A percentile compares a stretch with the other conserved stretches of the same genome.
phyloP scores from a whole-genome alignment of 371 early-diverging fungal genomes.

The Haplosporangium sp. region DNA sequence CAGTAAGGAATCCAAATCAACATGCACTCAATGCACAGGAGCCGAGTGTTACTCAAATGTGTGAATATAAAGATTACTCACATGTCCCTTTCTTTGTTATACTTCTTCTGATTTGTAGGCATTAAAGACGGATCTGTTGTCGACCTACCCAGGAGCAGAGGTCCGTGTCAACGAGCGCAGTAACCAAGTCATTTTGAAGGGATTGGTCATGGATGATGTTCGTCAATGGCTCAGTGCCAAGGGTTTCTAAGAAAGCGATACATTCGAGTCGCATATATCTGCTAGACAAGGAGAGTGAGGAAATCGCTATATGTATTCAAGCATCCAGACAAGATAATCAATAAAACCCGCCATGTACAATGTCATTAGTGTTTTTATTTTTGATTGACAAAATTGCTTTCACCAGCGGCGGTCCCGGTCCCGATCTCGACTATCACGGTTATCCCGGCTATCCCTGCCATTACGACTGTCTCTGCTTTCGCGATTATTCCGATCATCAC shows the following conservation, averaged over 20 bases:
- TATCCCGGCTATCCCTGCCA: conserved; percentile 30
- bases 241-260: conserved; percentile 28
- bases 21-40: not conserved
- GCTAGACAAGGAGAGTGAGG: not conserved
- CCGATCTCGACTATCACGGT: conserved; percentile 41
- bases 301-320: not conserved
- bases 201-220: conserved; percentile 45
- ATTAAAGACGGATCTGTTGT: conserved; percentile 37
- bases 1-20: conserved; percentile 13
- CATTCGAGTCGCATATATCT: not conserved
- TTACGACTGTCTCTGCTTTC: conserved; percentile 46
- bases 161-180: conserved; percentile 45
- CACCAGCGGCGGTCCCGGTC: conserved; percentile 27
- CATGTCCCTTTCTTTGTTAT: not conserved
- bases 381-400: not conserved
- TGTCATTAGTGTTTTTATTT: not conserved
- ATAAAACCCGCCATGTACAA: not conserved
- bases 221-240: conserved; percentile 53
- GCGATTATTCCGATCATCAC: conserved; percentile 19
- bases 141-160: conserved; percentile 40
- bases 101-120: conserved; percentile 16
- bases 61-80: not conserved
- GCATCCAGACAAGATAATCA: too few species aligned
- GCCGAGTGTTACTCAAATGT: not conserved
- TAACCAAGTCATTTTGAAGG: conserved; percentile 51